Evolutionary conservation across 352 stramenopile species (phyloP), one percentile per base, ranked within the genome.

Genomic region (Phytophthora vignae): DNA sequence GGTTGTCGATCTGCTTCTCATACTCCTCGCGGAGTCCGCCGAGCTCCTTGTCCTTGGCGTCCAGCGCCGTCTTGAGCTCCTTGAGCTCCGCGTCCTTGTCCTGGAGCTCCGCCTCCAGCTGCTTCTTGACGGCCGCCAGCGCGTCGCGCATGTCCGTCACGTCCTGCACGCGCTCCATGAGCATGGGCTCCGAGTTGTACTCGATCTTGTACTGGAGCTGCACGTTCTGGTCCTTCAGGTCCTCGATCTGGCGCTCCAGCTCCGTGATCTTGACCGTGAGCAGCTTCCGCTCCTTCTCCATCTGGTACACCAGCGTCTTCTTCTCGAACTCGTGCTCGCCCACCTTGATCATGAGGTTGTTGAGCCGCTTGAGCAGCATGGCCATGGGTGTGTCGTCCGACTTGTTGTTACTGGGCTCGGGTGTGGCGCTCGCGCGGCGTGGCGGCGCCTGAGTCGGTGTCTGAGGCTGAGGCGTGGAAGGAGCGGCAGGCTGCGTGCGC

Each of bases 241-340:
- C 84, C 52, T 94, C 82, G 21, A 94, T 72, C 48, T 92, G 71
- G 8, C 75, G 76, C 77, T 93, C 76, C 48, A 95, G 67, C 7
- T 59, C 64, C 15, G 40, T 25, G 22, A 91, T 83, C 42, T 88
- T 59, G 4, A 10, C 50, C 19, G 74, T 69, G 71, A 94, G 64
- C 14, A 60, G 69, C 49, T 84, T 82, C n/a, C 86, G 76, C 62
- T 94, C 86, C 60, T 94, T 94, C 63, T 92, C 86, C 85, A 94
- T 94, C 79, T 81, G 74, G 46, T 93, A 84, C 48, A 94, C 87
- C 25, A 95, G 83, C 69, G 79, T 92, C 67, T 92, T 93, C 79
- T 95, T 95, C 73, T 95, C 88, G 50, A 94, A 95, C 68, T 95
- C 88, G 78, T 94, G 88, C 64, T 95, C 87, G 54, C 88, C 88